Evolutionary conservation across 495 filamentous ascomycete species (phyloP).

Genomic region (Copromyces sp.): DNA sequence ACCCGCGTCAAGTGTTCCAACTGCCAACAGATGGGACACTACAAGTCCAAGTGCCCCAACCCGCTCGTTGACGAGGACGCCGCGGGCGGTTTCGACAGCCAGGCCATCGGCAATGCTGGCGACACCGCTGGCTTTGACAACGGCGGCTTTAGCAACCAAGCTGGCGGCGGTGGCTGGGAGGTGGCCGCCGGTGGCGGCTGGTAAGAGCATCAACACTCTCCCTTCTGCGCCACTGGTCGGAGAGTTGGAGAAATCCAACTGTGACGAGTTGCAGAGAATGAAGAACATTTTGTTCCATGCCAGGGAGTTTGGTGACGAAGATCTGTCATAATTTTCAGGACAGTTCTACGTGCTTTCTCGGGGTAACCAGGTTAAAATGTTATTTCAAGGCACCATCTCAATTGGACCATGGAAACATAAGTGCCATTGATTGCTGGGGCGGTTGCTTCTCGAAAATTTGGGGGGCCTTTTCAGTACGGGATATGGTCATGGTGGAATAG

Average conservation of each 20-base stretch:
- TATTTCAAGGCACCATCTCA: background rate
- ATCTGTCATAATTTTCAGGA: background rate
- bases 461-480: background rate
- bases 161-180: background rate
- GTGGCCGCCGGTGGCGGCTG: constrained; percentile 5
- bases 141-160: constrained; percentile 2
- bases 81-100: constrained; percentile 6
- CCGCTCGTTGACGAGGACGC: constrained; percentile 28
- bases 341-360: background rate
- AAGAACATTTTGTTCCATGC: background rate
- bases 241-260: background rate
- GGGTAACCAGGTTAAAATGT: background rate
- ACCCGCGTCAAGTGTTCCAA: constrained; percentile 64
- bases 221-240: background rate
- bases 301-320: background rate
- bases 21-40: constrained; percentile 71
- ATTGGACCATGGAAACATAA: background rate
- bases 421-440: background rate
- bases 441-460: background rate
- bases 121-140: background rate
- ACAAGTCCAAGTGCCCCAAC: constrained; percentile 48
- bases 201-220: constrained; percentile 1
- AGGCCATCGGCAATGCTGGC: background rate
- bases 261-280: background rate
- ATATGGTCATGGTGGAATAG: background rate